Evolutionary conservation across 805 yeast genomes (phyloP).

Genomic region (Hemisphaericaspora nanyangensis): DNA sequence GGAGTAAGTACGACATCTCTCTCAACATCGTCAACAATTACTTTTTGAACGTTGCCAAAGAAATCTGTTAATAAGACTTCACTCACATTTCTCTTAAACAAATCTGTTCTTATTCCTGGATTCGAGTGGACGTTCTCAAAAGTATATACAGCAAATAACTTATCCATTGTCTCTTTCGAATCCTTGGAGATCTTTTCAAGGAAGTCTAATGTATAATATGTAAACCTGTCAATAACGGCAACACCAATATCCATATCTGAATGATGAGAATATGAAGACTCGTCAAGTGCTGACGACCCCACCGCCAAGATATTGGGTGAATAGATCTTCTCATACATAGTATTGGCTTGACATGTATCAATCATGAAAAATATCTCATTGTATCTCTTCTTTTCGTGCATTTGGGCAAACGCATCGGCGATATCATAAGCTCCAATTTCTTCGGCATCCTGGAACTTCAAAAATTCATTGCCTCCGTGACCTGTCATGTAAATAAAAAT

Average conservation of each 20-base stretch:
- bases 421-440: constrained; percentile 93
- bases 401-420: constrained; percentile 95
- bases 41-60: constrained; percentile 87
- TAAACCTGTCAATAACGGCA: constrained; percentile 95
- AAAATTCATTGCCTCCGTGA: constrained; percentile 96
- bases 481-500: constrained; percentile 95
- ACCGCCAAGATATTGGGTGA: constrained; percentile 91
- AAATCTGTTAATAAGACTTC: constrained; percentile 86
- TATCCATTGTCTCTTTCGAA: constrained; percentile 72
- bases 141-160: constrained; percentile 79
- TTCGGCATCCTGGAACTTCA: constrained; percentile 97
- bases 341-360: constrained; percentile 98
- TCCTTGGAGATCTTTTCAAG: constrained; percentile 77
- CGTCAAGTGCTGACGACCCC: constrained; percentile 85
- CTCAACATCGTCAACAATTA: constrained; percentile 57
- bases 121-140: constrained; percentile 84
- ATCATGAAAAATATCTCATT: constrained; percentile 96
- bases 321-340: constrained; percentile 90
- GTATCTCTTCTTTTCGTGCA: constrained; percentile 93
- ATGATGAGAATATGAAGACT: constrained; percentile 91
- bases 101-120: constrained; percentile 88
- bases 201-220: constrained; percentile 85
- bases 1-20: constrained; percentile 29
- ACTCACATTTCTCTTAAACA: constrained; percentile 60
- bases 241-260: constrained; percentile 96